Evolutionary conservation across 805 yeast species (phyloP).

Genomic region (Candida schatavii): DNA sequence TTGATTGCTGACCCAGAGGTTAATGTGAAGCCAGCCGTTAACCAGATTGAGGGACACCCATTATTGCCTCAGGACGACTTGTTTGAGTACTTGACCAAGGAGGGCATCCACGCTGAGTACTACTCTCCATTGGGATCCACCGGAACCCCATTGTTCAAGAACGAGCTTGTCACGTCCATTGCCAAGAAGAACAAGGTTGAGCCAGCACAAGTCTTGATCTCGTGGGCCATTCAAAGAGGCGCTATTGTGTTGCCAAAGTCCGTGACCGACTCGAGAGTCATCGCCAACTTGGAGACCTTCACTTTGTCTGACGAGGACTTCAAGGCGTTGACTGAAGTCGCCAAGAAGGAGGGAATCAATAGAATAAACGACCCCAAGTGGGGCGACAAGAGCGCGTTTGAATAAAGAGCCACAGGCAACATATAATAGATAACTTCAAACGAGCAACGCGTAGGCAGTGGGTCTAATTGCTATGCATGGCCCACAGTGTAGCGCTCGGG

Average conservation of each 20-base stretch:
- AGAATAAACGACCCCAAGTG: conserved; percentile 19
- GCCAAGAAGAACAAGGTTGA: conserved; percentile 30
- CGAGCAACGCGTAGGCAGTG: no score
- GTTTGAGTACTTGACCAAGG: conserved; percentile 46
- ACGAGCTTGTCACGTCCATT: conserved; percentile 23
- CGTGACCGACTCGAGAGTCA: conserved; percentile 32
- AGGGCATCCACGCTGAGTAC: conserved; percentile 30
- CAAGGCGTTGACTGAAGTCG: conserved; percentile 28
- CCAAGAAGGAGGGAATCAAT: conserved; percentile 28
- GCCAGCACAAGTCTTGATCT: conserved; percentile 34
- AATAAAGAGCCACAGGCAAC: no score
- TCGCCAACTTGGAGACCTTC: conserved; percentile 36
- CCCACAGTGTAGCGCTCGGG: no score
- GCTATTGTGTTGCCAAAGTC: conserved; percentile 41
- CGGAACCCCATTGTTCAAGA: conserved; percentile 34
- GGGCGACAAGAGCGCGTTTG: conserved; percentile 2
- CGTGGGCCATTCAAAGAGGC: conserved; percentile 40
- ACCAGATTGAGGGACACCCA: conserved; percentile 47
- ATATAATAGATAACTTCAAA: no score
- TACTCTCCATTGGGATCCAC: conserved; percentile 36
- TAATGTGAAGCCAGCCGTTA: conserved; percentile 44
- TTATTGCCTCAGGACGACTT: conserved; percentile 56
- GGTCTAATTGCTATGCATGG: no score
- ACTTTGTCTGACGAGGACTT: conserved; percentile 35
- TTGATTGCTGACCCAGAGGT: conserved; percentile 36